Percentiles rank a stretch among this genome's conserved stretches.
These are phyloP conservation scores for Penicillium argentinense DNA, from an alignment of 495 filamentous ascomycete genomes.

Conservation along the genomic window DNA sequence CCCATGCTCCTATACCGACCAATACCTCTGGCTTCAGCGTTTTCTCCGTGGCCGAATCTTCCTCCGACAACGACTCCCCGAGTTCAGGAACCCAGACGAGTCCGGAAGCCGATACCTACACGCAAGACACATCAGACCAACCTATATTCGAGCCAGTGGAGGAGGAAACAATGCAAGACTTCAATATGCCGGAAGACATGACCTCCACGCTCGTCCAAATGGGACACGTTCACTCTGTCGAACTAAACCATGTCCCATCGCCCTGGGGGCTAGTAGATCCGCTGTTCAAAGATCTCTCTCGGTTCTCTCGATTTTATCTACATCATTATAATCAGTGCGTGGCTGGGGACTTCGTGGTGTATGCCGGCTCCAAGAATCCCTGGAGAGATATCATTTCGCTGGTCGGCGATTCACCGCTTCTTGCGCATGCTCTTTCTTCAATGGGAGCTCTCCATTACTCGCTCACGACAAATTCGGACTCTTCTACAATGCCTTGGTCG, in stretches of 20 bases:
- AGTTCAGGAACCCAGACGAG: conserved; percentile 19
- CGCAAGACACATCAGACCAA: conserved; percentile 6
- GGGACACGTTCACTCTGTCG: conserved; percentile 1
- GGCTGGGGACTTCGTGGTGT: conserved; percentile 37
- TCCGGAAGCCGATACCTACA: conserved; percentile 20
- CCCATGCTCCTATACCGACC: neutral
- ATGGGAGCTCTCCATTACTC: conserved; percentile 46
- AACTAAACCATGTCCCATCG: conserved; percentile 23
- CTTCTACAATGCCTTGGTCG: conserved; percentile 38
- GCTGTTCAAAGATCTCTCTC: conserved; percentile 39
- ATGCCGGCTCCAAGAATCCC: conserved; percentile 41
- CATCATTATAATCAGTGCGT: conserved; percentile 43
- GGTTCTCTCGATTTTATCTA: conserved; percentile 39
- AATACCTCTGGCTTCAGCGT: conserved; percentile 7
- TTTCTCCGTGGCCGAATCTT: conserved; percentile 16
- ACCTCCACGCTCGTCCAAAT: conserved; percentile 15
- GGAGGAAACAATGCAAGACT: neutral
- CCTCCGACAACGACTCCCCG: conserved; percentile 20
- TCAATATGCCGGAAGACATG: conserved; percentile 1
- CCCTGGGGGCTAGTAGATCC: conserved; percentile 45
- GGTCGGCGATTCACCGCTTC: conserved; percentile 40
- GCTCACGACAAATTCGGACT: conserved; percentile 35
- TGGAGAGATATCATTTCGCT: conserved; percentile 41
- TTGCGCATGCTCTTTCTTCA: conserved; percentile 38
- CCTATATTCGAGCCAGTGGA: neutral